phyloP scores from a whole-genome alignment of 345 rosid species.

The Camelina hispida region DNA sequence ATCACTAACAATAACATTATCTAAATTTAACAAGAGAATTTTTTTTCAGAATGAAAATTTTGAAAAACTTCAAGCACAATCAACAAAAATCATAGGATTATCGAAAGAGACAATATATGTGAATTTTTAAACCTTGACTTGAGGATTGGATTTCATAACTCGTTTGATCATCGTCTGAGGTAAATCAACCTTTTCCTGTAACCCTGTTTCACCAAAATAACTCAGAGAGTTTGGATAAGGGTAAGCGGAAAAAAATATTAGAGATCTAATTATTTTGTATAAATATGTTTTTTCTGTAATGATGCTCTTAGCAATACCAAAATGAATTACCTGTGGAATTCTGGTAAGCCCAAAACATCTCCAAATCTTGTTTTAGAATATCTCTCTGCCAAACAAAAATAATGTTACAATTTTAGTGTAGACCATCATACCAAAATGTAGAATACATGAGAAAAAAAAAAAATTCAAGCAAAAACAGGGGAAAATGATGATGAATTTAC shows the following conservation, averaged over 20 bases:
- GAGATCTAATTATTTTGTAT: no score
- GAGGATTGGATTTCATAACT: slow-evolving; percentile 20
- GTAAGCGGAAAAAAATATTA: neutral
- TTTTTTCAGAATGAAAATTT: neutral
- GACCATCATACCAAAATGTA: neutral
- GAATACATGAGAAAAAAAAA: neutral
- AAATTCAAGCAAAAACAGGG: neutral
- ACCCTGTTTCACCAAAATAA: slow-evolving; percentile 4
- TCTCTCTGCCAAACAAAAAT: neutral
- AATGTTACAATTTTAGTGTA: neutral
- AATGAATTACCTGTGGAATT: neutral
- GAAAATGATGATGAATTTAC: neutral
- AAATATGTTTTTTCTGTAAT: no score
- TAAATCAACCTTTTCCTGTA: neutral
- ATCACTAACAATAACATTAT: no score
- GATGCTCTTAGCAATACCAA: neutral
- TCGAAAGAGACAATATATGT: neutral
- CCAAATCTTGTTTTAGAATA: neutral
- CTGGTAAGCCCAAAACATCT: neutral
- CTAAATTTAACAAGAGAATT: no score
- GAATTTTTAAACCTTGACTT: slow-evolving; percentile 13
- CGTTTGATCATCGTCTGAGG: slow-evolving; percentile 1
- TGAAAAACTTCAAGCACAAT: neutral
- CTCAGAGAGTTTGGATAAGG: neutral
- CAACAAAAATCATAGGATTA: neutral